A percentile compares a stretch with the other conserved stretches of the same genome.
Evolutionary conservation across 805 yeast species (phyloP).

Genomic region (Kazachstania viticola): DNA sequence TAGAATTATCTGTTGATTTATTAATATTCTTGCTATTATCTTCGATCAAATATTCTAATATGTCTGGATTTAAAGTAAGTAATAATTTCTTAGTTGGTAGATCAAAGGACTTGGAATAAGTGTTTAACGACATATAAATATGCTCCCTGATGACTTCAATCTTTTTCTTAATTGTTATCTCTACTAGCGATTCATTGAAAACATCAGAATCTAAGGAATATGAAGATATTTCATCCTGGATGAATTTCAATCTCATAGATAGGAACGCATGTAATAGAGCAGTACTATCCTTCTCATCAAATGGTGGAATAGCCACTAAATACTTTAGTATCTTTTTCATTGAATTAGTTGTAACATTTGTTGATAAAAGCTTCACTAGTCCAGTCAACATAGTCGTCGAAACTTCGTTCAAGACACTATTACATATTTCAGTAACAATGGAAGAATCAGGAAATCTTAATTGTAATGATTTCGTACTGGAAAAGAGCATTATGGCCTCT

Average conservation of each 20-base stretch:
- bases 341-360: slow-evolving; percentile 69
- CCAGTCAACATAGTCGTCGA: slow-evolving; percentile 54
- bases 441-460: slow-evolving; percentile 47
- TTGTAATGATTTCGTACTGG: slow-evolving; percentile 55
- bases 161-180: slow-evolving; percentile 46
- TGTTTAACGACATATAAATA: slow-evolving; percentile 19
- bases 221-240: slow-evolving; percentile 47
- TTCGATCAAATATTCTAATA: no score
- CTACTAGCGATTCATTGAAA: slow-evolving; percentile 14
- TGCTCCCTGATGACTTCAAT: slow-evolving; percentile 78
- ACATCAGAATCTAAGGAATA: slow-evolving; percentile 11
- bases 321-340: slow-evolving; percentile 70
- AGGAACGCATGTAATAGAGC: slow-evolving; percentile 44
- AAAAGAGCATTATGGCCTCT: slow-evolving; percentile 77
- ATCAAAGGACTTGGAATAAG: slow-evolving; percentile 14
- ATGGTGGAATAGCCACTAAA: slow-evolving; percentile 54
- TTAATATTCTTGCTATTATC: background rate
- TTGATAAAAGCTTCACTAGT: slow-evolving; percentile 53
- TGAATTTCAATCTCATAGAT: slow-evolving; percentile 57
- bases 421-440: slow-evolving; percentile 21
- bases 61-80: slow-evolving; percentile 7
- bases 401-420: slow-evolving; percentile 20
- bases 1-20: background rate
- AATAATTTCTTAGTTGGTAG: slow-evolving; percentile 3
- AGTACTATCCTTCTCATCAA: slow-evolving; percentile 25